Conservation (phyloP, 208 protist species). For the Paratrypanosoma confusum region DNA sequence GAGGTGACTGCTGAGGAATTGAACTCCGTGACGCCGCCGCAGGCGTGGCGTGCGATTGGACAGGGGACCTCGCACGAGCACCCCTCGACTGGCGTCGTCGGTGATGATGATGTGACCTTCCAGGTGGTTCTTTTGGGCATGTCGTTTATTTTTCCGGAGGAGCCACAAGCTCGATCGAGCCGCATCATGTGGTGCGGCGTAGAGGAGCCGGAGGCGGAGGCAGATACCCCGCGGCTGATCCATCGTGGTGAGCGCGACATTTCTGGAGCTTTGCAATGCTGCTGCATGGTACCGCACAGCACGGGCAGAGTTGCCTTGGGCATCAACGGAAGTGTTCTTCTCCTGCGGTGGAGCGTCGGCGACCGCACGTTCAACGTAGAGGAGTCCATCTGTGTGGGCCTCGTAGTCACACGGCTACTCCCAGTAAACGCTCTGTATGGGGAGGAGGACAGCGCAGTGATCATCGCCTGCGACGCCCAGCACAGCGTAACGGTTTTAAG, state of each 20-base stretch:
- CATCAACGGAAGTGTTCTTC: conserved; percentile 55
- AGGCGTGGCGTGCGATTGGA: conserved; percentile 15
- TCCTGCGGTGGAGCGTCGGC: conserved; percentile 51
- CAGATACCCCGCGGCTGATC: conserved; percentile 11
- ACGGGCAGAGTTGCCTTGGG: conserved; percentile 57
- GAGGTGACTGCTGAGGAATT: conserved; percentile 10
- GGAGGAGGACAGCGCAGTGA: neutral
- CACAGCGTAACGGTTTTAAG: conserved; percentile 51
- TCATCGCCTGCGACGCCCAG: conserved; percentile 60
- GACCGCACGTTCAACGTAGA: conserved; percentile 62
- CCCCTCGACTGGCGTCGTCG: neutral
- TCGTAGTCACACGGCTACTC: conserved; percentile 45
- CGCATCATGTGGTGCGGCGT: conserved; percentile 36
- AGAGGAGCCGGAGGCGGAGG: conserved; percentile 3
- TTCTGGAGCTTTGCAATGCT: conserved; percentile 63
- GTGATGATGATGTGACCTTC: conserved; percentile 8
- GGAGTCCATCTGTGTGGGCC: conserved; percentile 44
- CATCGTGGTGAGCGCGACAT: conserved; percentile 44
- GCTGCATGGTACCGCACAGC: conserved; percentile 57
- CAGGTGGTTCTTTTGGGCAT: conserved; percentile 50
- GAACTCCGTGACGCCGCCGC: conserved; percentile 11
- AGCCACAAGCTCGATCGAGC: conserved; percentile 42
- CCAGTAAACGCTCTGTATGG: conserved; percentile 17
- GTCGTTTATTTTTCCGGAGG: conserved; percentile 70
- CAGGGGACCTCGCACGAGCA: neutral